Evolutionary conservation across 2,329 filamentous ascomycete species (phyloP).

Genomic region (Mycosphaerella sp.): DNA sequence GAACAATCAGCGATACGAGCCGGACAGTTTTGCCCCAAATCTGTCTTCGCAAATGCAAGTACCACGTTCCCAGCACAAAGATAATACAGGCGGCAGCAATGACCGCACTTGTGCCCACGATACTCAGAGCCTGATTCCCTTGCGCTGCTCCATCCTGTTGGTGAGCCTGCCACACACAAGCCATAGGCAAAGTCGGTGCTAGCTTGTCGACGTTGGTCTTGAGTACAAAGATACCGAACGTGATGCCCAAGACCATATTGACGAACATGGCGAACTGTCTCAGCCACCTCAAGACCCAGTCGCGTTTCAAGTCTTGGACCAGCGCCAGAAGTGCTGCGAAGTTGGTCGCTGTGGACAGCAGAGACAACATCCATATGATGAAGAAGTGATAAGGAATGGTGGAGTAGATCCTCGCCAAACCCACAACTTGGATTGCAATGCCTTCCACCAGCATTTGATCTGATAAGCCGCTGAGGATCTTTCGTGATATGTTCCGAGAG

Average conservation of each 20-base stretch:
- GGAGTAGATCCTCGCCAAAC: conserved; percentile 52
- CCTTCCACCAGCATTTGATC: conserved; percentile 65
- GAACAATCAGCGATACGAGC: conserved; percentile 48
- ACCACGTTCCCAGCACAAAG: conserved; percentile 58
- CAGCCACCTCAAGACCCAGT: conserved; percentile 62
- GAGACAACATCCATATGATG: conserved; percentile 61
- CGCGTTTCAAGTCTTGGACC: conserved; percentile 59
- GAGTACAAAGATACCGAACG: conserved; percentile 53
- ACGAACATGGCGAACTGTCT: conserved; percentile 60
- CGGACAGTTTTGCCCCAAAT: conserved; percentile 52
- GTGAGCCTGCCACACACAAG: conserved; percentile 53
- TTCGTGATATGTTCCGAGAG: conserved; percentile 52
- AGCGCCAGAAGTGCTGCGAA: conserved; percentile 60
- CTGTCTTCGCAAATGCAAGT: conserved; percentile 53
- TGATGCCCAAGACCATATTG: conserved; percentile 54
- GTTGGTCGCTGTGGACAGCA: conserved; percentile 60
- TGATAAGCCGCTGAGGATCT: conserved; percentile 58
- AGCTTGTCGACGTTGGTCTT: conserved; percentile 49
- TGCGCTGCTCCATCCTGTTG: conserved; percentile 29
- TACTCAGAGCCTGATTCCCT: conserved; percentile 39
- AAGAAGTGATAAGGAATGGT: conserved; percentile 66
- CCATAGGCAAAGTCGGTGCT: conserved; percentile 52
- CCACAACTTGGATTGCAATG: conserved; percentile 61
- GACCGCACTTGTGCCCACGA: conserved; percentile 56
- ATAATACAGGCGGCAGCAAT: conserved; percentile 55